phyloP scores from a whole-genome alignment of 2,329 filamentous ascomycete genomes.

The Metarhizium album region DNA sequence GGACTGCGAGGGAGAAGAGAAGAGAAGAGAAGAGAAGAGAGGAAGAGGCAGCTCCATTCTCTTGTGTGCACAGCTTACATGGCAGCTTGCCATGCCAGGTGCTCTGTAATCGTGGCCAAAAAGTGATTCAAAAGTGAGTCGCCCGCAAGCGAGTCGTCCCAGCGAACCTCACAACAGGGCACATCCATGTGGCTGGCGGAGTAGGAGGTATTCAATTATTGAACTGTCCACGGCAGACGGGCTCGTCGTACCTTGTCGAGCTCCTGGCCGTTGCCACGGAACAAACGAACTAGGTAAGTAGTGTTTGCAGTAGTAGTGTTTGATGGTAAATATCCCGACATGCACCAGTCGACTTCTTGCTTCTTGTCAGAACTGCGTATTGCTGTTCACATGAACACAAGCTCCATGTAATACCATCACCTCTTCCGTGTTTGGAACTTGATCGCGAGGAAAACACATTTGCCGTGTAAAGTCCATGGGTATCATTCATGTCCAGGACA shows the following conservation, averaged over 20 bases:
- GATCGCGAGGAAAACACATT: neutral
- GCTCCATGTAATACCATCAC: neutral
- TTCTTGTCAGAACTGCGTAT: too few species aligned
- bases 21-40: neutral
- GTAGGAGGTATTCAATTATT: neutral
- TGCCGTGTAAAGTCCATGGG: neutral
- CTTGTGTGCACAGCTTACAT: neutral
- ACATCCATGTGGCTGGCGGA: neutral
- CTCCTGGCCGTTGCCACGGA: neutral
- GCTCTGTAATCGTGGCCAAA: neutral
- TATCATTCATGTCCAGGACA: neutral
- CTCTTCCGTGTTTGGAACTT: neutral
- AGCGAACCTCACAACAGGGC: neutral
- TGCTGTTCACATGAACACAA: too few species aligned
- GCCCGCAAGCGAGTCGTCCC: neutral
- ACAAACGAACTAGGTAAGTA: too few species aligned
- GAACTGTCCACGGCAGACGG: neutral
- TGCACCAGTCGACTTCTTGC: too few species aligned
- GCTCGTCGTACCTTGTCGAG: neutral
- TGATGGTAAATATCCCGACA: too few species aligned
- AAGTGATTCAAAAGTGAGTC: neutral
- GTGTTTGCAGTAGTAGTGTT: too few species aligned
- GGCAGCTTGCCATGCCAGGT: neutral
- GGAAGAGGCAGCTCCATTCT: too few species aligned
- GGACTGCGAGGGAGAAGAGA: neutral